Base-by-base conservation (phyloP, 306 rosid species). In the Sphenostylis stenocarpa region DNA sequence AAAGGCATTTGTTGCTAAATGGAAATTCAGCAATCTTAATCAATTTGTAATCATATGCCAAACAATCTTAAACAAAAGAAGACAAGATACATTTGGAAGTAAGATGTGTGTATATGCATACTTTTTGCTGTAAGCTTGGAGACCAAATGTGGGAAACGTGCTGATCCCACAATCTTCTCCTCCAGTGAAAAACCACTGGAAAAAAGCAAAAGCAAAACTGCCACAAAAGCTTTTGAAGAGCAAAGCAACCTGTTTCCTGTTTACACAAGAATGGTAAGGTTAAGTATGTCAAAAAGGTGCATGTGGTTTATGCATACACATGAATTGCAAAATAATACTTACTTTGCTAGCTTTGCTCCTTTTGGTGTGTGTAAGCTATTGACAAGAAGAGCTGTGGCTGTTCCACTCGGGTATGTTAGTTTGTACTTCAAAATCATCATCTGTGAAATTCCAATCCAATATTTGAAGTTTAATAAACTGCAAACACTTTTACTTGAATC, bases 341-440 rank as follows among this genome's bases (percentile, higher is more conserved):
- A 90, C 97, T 87, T 88, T 68, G 96, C 97, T 16, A 88, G 85
- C 80, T 81, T 90, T 57, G 97, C 96, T 81, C 97, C 97, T 62
- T 77, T 87, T 5, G 97, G 96, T 23, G 97, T 92, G 77, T 92
- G 97, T 66, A 92, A 88, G 77, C 91, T 85, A 75, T 92, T 92
- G 80, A 92, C 83, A 17, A 88, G 96, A 33, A 73, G 86, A 48
- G 97, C 97, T 4, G 96, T 92, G n/a, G 97, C 97, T 23, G 97
- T 90, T 75, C 97, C 93, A 79, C 97, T 92, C 11, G 96, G 96
- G 52, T 92, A 92, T 3, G 93, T 87, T 68, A 92, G 77, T 48
- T 90, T 92, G 88, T 88, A 90, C 77, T 77, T 86, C 83, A 90
- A 45, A 71, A 91, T 88, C 97, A 91, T 90, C 76, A 90, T 31